Percentiles rank a stretch among this genome's conserved stretches.
Conservation (phyloP, 2,329 filamentous ascomycete species). For the Xylaria sp. region DNA sequence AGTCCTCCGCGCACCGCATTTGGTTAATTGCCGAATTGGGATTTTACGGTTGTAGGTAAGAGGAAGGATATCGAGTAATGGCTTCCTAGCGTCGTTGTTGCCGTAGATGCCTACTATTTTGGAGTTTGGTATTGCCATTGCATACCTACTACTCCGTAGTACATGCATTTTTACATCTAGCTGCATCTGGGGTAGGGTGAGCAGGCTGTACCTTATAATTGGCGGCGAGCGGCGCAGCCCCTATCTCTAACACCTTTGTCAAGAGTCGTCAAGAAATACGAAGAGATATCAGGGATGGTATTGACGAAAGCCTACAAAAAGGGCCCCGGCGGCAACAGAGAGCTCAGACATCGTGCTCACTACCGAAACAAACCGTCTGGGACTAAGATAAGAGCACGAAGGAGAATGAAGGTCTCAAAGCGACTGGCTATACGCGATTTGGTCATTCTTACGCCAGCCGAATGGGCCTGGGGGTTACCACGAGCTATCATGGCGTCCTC, state of each 20-base stretch:
- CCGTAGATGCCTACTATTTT: neutral
- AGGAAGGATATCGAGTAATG: neutral
- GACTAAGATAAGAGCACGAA: neutral
- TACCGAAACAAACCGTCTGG: neutral
- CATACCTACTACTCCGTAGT: neutral
- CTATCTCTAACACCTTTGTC: no score
- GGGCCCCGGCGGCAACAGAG: neutral
- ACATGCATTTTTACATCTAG: neutral
- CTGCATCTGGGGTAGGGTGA: neutral
- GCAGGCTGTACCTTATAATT: neutral
- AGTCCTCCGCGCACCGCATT: constrained; percentile 28
- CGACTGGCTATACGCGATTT: neutral
- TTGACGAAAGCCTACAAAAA: neutral
- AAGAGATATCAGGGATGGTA: neutral
- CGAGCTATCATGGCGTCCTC: no score
- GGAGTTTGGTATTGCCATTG: neutral
- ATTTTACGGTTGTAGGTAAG: neutral
- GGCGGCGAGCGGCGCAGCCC: no score
- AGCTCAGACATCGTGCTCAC: neutral
- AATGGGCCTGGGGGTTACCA: neutral
- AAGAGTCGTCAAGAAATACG: no score
- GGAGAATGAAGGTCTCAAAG: neutral
- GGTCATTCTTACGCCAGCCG: neutral
- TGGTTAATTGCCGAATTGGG: constrained; percentile 21
- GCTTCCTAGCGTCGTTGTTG: neutral